phyloP scores from a whole-genome alignment of 345 rosid species.

The Boechera retrofracta region DNA sequence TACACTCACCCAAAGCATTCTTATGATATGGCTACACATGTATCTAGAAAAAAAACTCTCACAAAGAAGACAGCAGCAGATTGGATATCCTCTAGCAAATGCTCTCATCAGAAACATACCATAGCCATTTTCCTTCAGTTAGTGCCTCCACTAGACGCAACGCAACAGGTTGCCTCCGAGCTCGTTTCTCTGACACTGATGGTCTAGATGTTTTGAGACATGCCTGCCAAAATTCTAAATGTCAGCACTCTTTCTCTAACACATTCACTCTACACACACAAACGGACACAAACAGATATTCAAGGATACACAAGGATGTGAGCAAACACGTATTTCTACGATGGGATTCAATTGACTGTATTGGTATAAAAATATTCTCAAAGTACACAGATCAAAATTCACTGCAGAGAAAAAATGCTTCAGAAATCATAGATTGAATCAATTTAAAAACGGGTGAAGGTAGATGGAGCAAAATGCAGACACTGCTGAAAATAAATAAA shows the following conservation, averaged over 20 bases:
- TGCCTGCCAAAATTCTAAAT: conserved; percentile 52
- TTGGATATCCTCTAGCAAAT: conserved; percentile 16
- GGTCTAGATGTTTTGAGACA: conserved; percentile 57
- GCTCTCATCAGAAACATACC: conserved; percentile 56
- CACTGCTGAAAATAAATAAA: conserved; percentile 25
- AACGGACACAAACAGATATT: conserved; percentile 22
- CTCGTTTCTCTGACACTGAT: conserved; percentile 62
- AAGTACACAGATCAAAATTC: conserved; percentile 18
- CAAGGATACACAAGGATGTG: conserved; percentile 20
- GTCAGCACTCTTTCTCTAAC: conserved; percentile 32
- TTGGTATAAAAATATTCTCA: background rate
- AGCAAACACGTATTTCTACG: conserved; percentile 25
- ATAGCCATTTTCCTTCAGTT: conserved; percentile 82
- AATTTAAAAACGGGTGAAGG: conserved; percentile 10
- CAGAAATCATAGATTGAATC: conserved; percentile 16
- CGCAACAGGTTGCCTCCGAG: conserved; percentile 64
- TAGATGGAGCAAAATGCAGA: conserved; percentile 26
- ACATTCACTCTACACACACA: conserved; percentile 25
- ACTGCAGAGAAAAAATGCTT: conserved; percentile 16
- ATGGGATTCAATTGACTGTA: conserved; percentile 26
- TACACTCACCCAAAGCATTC: conserved; percentile 29
- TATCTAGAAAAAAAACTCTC: conserved; percentile 21
- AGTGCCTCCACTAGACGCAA: conserved; percentile 75
- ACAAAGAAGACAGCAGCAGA: conserved; percentile 11
- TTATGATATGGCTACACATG: conserved; percentile 20